Evolutionary conservation across 164 flowering plant species (phyloP), one percentile per base, ranked within the genome.

Genomic region (Amborella trichopoda): DNA sequence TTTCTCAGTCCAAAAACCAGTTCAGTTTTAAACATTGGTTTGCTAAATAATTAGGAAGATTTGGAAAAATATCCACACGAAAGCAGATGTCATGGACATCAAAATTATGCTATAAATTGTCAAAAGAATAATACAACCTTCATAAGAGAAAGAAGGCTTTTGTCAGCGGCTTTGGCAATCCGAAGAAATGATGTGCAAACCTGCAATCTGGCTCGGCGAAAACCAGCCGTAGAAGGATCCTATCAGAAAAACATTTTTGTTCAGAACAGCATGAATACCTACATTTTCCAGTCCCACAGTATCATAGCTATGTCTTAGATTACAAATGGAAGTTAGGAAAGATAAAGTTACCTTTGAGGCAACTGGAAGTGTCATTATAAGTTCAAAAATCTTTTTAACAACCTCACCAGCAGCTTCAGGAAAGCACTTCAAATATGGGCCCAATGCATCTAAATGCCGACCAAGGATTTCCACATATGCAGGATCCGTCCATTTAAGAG

Each of bases 81-180:
- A n/a, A n/a, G n/a, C n/a, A n/a, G n/a, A n/a, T n/a, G n/a, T n/a
- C n/a, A n/a, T n/a, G n/a, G n/a, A n/a, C n/a, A n/a, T n/a, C n/a
- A n/a, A n/a, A n/a, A n/a, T n/a, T n/a, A n/a, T n/a, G n/a, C n/a
- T n/a, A n/a, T n/a, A n/a, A n/a, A n/a, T n/a, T n/a, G n/a, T n/a
- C n/a, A n/a, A n/a, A n/a, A n/a, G n/a, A 6, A 30, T 23, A 26
- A 53, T 19, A 32, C 26, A 47, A 93, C 99, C 95, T 85, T 93
- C 99, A 93, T 79, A 63, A 81, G 97, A 57, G 99, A 95, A 55
- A 93, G 70, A 55, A 93, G 69, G 65, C 87, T 77, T 71, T 64
- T 74, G 38, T 79, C 91, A 55, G 95, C 85, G 55, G 88, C 50
- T 71, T 80, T 83, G 21, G 99, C 94, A 49, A 93, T 74, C 28